These are phyloP conservation scores for Erodium texanum DNA, from an alignment of 441 rosid species.

Conservation along the genomic window DNA sequence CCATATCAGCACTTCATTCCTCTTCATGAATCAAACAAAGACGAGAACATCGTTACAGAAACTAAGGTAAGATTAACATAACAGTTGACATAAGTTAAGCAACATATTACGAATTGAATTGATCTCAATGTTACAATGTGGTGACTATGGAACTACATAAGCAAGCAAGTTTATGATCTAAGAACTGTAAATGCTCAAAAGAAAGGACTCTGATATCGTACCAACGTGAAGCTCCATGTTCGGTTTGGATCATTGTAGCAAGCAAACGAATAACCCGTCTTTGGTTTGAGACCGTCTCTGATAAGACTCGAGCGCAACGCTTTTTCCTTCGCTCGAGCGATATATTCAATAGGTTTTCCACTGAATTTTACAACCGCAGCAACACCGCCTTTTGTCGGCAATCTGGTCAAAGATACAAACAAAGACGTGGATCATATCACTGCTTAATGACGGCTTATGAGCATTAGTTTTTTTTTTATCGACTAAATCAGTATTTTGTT, in stretches of 20 bases:
- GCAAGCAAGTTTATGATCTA: not conserved
- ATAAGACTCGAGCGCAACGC: constrained; percentile 41
- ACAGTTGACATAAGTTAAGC: too few species aligned
- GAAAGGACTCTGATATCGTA: constrained; percentile 21
- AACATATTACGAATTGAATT: too few species aligned
- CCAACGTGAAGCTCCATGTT: constrained; percentile 66
- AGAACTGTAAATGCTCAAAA: not conserved
- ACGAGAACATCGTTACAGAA: too few species aligned
- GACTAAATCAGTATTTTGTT: too few species aligned
- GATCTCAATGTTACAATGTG: too few species aligned
- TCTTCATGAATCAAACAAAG: too few species aligned
- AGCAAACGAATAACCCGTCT: constrained; percentile 60
- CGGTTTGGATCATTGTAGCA: constrained; percentile 85
- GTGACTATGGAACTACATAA: not conserved
- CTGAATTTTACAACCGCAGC: constrained; percentile 73
- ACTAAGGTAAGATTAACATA: too few species aligned
- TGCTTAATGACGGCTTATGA: too few species aligned
- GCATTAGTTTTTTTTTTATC: too few species aligned
- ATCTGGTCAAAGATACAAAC: not conserved
- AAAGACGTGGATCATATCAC: not conserved
- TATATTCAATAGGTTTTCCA: constrained; percentile 70
- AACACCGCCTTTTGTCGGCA: constrained; percentile 51
- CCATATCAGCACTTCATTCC: too few species aligned
- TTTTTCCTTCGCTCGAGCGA: constrained; percentile 42
- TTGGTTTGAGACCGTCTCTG: constrained; percentile 57